Conservation (phyloP, 2,329 filamentous ascomycete genomes). For the Coniochaeta sp. region DNA sequence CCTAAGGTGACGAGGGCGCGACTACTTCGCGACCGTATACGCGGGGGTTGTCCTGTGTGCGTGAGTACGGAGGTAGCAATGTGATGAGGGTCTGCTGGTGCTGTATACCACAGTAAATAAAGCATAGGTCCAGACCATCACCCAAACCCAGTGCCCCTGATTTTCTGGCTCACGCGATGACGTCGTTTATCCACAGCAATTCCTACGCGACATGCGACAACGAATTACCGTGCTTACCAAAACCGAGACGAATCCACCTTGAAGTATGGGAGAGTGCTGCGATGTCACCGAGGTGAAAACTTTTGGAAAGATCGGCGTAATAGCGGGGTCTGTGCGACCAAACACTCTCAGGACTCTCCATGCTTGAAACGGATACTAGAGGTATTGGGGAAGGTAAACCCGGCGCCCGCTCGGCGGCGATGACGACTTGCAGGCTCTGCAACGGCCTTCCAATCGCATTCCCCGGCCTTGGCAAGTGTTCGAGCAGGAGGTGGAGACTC, state of each 20-base stretch:
- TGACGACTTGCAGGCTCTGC: background rate
- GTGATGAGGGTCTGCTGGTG: background rate
- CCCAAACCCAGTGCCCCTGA: background rate
- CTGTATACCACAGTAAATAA: background rate
- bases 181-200: background rate
- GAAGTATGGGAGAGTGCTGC: no score
- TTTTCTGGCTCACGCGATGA: background rate
- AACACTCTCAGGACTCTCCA: no score
- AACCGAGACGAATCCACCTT: no score
- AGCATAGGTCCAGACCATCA: background rate
- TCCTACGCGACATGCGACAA: background rate
- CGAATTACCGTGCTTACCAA: background rate
- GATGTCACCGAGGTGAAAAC: no score
- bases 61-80: conserved; percentile 7
- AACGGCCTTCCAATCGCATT: background rate
- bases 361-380: background rate
- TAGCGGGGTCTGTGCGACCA: background rate
- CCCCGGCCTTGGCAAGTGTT: background rate
- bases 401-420: background rate
- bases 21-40: conserved; percentile 63
- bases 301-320: background rate
- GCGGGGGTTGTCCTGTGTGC: conserved; percentile 58
- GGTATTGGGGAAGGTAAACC: background rate
- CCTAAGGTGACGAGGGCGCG: conserved; percentile 84
- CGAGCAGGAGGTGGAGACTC: no score